A percentile compares a stretch with the other conserved stretches of the same genome.
These are phyloP conservation scores for Phytopythium sindhum DNA, from an alignment of 352 stramenopile species.

Conservation along the genomic window DNA sequence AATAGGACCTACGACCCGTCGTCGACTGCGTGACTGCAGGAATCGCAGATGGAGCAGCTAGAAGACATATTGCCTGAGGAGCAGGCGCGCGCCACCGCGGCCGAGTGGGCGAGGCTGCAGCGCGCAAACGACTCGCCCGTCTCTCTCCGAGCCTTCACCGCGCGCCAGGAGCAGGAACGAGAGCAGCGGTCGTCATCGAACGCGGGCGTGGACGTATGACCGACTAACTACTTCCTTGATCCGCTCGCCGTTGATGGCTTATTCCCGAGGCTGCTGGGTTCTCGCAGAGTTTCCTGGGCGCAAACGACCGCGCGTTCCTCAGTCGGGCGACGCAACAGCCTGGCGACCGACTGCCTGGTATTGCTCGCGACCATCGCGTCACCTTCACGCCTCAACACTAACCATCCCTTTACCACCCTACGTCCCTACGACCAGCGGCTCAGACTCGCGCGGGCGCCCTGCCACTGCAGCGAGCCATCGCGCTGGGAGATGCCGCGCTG, in stretches of 20 bases:
- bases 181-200: neutral
- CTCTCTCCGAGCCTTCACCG: slow-evolving; percentile 32
- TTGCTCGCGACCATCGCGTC: neutral
- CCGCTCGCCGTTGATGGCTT: neutral
- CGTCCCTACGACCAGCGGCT: slow-evolving; percentile 9
- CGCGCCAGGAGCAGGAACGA: slow-evolving; percentile 15
- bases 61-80: slow-evolving; percentile 23
- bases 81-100: slow-evolving; percentile 16
- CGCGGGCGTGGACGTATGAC: neutral
- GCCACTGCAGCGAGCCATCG: slow-evolving; percentile 48
- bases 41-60: slow-evolving; percentile 20
- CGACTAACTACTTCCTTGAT: neutral
- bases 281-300: slow-evolving; percentile 41
- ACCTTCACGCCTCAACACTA: neutral
- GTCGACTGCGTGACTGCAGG: neutral
- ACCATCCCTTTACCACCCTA: too few species aligned
- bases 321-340: slow-evolving; percentile 23
- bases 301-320: slow-evolving; percentile 43
- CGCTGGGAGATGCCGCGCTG: slow-evolving; percentile 32
- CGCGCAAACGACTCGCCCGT: slow-evolving; percentile 40
- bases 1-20: neutral
- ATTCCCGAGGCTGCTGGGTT: too few species aligned
- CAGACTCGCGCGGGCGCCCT: slow-evolving; percentile 35
- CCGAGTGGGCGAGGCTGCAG: slow-evolving; percentile 33
- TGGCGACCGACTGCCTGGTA: slow-evolving; percentile 8